A percentile compares a stretch with the other conserved stretches of the same genome.
These are phyloP conservation scores for Steccherinum ochraceum DNA, from an alignment of 768 basidiomycete species.

Conservation along the genomic window DNA sequence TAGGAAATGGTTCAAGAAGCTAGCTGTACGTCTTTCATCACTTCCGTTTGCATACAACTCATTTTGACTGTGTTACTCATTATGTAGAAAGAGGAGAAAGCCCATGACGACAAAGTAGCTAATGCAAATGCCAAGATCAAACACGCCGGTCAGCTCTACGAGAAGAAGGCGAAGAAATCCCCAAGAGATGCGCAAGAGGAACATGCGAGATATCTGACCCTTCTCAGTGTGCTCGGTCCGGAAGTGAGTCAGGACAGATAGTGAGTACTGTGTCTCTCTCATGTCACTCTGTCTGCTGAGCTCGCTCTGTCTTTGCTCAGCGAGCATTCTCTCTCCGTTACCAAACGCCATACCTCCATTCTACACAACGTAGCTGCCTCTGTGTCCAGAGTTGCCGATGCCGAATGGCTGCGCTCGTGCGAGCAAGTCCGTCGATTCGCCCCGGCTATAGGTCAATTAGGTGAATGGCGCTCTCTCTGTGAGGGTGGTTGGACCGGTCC, in stretches of 20 bases:
- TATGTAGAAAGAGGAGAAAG: constrained; percentile 73
- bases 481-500: constrained; percentile 67
- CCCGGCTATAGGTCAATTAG: constrained; percentile 62
- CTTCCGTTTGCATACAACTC: neutral
- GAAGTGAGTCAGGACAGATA: constrained; percentile 79
- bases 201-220: constrained; percentile 69
- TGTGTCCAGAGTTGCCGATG: constrained; percentile 68
- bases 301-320: constrained; percentile 26
- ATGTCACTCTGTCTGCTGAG: neutral
- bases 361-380: constrained; percentile 59
- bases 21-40: constrained; percentile 52
- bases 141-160: constrained; percentile 70
- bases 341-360: constrained; percentile 51
- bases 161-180: constrained; percentile 77
- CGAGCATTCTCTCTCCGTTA: constrained; percentile 59
- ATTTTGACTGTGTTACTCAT: neutral
- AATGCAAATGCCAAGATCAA: constrained; percentile 69
- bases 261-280: constrained; percentile 33
- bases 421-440: constrained; percentile 66
- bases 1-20: constrained; percentile 84
- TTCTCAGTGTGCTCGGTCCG: constrained; percentile 65
- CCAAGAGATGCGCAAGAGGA: constrained; percentile 62
- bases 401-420: constrained; percentile 68
- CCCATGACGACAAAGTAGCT: constrained; percentile 65
- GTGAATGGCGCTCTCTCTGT: constrained; percentile 67